Evolutionary conservation across 1,284 basidiomycete genomes (phyloP).

Genomic region (Cryptococcus maquisensis): DNA sequence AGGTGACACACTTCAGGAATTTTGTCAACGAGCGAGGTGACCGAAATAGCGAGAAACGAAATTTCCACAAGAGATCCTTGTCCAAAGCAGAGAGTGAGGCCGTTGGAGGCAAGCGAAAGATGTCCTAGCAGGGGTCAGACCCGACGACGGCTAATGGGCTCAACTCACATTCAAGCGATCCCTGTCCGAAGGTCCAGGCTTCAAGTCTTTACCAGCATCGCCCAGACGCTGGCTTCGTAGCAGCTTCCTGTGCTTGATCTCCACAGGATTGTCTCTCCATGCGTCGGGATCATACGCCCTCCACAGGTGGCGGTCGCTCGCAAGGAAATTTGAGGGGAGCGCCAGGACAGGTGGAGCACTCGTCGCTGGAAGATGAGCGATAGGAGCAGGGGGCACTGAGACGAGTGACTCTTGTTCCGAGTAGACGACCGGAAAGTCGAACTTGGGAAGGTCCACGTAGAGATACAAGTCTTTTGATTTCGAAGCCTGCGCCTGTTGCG

Average conservation of each 20-base stretch:
- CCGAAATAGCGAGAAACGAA: constrained; percentile 89
- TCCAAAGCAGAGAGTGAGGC: constrained; percentile 82
- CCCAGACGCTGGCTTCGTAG: constrained; percentile 92
- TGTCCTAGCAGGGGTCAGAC: constrained; percentile 57
- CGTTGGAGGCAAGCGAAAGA: constrained; percentile 84
- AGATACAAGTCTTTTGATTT: constrained; percentile 87
- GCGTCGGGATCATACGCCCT: constrained; percentile 84
- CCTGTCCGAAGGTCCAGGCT: constrained; percentile 90
- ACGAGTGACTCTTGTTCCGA: constrained; percentile 61
- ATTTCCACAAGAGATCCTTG: constrained; percentile 97
- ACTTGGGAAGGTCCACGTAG: constrained; percentile 93
- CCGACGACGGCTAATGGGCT: neutral
- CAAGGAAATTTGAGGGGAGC: constrained; percentile 51
- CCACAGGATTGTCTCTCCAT: constrained; percentile 86
- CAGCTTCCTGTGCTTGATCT: constrained; percentile 91
- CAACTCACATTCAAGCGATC: constrained; percentile 85
- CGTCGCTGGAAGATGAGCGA: constrained; percentile 28
- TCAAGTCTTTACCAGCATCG: constrained; percentile 90
- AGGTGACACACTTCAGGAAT: constrained; percentile 96
- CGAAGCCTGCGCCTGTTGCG: constrained; percentile 67
- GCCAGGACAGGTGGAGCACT: constrained; percentile 32
- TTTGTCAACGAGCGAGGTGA: constrained; percentile 78
- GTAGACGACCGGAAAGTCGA: constrained; percentile 97
- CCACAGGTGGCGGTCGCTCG: constrained; percentile 71
- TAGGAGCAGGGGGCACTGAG: constrained; percentile 42